Percentiles rank a stretch among this genome's conserved stretches.
These are phyloP conservation scores for Aureobasidium sp. DNA, from an alignment of 2,329 filamentous ascomycete genomes.

Conservation along the genomic window DNA sequence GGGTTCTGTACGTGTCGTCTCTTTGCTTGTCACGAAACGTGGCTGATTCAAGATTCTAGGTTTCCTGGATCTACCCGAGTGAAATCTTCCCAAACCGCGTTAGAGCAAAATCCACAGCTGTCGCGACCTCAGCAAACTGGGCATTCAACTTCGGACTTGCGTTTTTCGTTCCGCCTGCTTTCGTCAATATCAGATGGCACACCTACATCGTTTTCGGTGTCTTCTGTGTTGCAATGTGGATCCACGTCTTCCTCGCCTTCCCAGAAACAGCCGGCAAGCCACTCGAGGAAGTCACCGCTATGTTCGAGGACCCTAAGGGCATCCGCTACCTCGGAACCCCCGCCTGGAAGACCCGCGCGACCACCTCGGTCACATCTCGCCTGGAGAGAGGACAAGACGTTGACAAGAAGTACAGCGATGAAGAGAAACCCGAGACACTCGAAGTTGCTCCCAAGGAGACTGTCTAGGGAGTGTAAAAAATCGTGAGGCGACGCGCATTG, in stretches of 20 bases:
- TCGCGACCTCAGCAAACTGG: constrained; percentile 63
- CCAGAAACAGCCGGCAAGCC: constrained; percentile 35
- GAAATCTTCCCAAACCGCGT: constrained; percentile 71
- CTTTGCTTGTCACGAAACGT: too few relatives aligned
- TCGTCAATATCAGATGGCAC: constrained; percentile 65
- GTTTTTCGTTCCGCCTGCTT: constrained; percentile 44
- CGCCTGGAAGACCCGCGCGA: constrained; percentile 59
- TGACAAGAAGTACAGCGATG: constrained; percentile 28
- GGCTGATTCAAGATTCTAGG: too few relatives aligned
- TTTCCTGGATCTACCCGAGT: constrained; percentile 69
- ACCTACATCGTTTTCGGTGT: constrained; percentile 56
- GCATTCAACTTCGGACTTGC: constrained; percentile 40
- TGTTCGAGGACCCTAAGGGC: constrained; percentile 39
- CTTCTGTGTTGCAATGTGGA: constrained; percentile 48
- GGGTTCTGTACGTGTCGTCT: constrained; percentile 66
- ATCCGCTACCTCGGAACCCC: constrained; percentile 55
- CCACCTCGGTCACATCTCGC: constrained; percentile 23
- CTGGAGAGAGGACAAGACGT: constrained; percentile 29
- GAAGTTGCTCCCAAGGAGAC: constrained; percentile 19
- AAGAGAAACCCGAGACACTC: constrained; percentile 25
- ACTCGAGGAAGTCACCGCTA: constrained; percentile 41
- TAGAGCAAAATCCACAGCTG: constrained; percentile 65
- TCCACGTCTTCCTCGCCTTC: constrained; percentile 51
- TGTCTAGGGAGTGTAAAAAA: not conserved
- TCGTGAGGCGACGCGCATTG: not conserved